phyloP scores from a whole-genome alignment of 208 protist genomes.

The Blastocrithidia nonstop region DNA sequence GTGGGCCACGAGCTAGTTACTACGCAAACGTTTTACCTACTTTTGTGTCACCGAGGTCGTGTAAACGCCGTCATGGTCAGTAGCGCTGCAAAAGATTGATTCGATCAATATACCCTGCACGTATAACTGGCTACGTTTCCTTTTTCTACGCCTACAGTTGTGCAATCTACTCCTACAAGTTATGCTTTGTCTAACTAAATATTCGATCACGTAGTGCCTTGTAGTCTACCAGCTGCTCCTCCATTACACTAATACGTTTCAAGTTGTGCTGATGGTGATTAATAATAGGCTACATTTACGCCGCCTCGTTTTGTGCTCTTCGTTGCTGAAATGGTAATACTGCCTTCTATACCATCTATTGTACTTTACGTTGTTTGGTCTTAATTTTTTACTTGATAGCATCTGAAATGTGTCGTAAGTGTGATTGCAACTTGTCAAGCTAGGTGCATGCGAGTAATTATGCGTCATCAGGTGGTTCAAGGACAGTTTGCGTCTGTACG shows the following conservation, averaged over 20 bases:
- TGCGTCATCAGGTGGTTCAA: conserved; percentile 9
- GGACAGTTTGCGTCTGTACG: no score
- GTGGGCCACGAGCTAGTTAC: conserved; percentile 61
- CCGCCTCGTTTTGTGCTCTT: conserved; percentile 28
- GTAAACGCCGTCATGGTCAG: conserved; percentile 76
- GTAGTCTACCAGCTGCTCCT: conserved; percentile 27
- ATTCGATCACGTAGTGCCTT: conserved; percentile 15
- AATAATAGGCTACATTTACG: conserved; percentile 43
- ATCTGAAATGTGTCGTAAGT: conserved; percentile 32
- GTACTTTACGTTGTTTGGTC: conserved; percentile 23
- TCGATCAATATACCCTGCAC: conserved; percentile 41
- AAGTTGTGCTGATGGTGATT: conserved; percentile 23
- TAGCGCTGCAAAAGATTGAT: conserved; percentile 73
- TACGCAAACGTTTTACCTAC: conserved; percentile 64
- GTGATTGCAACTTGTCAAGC: conserved; percentile 23
- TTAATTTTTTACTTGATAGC: conserved; percentile 29
- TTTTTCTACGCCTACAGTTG: conserved; percentile 12
- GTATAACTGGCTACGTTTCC: conserved; percentile 29
- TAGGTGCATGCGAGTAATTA: conserved; percentile 24
- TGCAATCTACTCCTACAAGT: conserved; percentile 29
- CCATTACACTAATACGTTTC: conserved; percentile 28
- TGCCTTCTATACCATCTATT: conserved; percentile 7
- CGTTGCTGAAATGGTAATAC: conserved; percentile 43
- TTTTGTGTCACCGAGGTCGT: conserved; percentile 56
- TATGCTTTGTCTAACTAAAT: conserved; percentile 6